Percentiles rank a stretch among this genome's conserved stretches.
Conservation (phyloP, 257 asterid genomes). For the Scutellaria baicalensis region DNA sequence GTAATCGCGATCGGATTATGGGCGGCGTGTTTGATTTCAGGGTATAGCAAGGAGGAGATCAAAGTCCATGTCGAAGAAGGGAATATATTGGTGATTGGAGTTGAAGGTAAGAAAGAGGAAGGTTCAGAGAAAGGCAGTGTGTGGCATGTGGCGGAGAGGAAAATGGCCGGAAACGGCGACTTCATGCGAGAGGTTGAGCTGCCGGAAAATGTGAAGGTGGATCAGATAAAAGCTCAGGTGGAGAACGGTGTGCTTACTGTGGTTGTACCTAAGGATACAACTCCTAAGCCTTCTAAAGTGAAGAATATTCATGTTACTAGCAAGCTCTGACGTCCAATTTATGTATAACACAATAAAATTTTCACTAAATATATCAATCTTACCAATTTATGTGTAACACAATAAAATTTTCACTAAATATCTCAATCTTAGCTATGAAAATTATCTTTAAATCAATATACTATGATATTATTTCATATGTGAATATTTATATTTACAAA, state of each 20-base stretch:
- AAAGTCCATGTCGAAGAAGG: slow-evolving; percentile 75
- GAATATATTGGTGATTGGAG: slow-evolving; percentile 49
- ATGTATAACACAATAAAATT: too few relatives aligned
- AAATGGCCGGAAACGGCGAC: slow-evolving; percentile 25
- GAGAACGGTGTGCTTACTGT: slow-evolving; percentile 80
- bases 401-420: too few relatives aligned
- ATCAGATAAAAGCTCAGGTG: slow-evolving; percentile 67
- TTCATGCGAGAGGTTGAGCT: slow-evolving; percentile 58
- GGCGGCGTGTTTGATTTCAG: slow-evolving; percentile 15
- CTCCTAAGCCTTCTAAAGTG: slow-evolving; percentile 50
- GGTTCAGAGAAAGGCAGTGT: slow-evolving; percentile 28
- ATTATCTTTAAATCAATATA: too few relatives aligned
- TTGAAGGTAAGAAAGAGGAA: slow-evolving; percentile 42
- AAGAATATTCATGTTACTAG: slow-evolving; percentile 56
- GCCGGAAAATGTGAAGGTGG: slow-evolving; percentile 72
- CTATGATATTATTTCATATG: too few relatives aligned
- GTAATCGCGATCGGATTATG: too few relatives aligned
- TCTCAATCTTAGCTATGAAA: too few relatives aligned
- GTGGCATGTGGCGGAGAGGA: slow-evolving; percentile 92
- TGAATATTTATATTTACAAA: too few relatives aligned
- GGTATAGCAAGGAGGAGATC: slow-evolving; percentile 60
- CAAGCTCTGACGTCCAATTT: slow-evolving; percentile 31
- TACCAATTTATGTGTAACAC: too few relatives aligned
- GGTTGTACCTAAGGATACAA: slow-evolving; percentile 63
- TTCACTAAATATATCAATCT: too few relatives aligned